phyloP scores from a whole-genome alignment of 2,329 filamentous ascomycete genomes.

The Thielaviopsis punctulata region DNA sequence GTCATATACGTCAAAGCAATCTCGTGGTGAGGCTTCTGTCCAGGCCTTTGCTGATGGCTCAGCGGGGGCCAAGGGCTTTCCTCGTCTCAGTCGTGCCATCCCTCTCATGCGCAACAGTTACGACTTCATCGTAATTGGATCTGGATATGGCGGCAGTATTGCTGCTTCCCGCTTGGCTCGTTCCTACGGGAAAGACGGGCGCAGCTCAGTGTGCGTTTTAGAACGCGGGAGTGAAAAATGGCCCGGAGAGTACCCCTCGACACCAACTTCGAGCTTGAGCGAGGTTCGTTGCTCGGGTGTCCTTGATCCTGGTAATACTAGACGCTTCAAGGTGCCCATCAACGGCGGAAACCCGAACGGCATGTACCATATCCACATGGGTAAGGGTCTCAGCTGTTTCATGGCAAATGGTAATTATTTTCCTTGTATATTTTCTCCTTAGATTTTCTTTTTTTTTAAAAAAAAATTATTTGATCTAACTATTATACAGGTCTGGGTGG shows the following conservation, averaged over 20 bases:
- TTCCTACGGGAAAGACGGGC: conserved; percentile 15
- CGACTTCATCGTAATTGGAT: conserved; percentile 50
- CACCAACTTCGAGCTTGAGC: conserved; percentile 26
- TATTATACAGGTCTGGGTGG: conserved; percentile 37
- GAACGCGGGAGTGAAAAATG: conserved; percentile 48
- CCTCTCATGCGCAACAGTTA: conserved; percentile 40
- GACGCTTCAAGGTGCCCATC: conserved; percentile 22
- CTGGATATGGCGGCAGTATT: conserved; percentile 50
- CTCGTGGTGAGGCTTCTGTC: conserved; percentile 8
- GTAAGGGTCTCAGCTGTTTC: conserved; percentile 45
- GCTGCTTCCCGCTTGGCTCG: conserved; percentile 49
- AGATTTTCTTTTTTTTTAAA: neutral
- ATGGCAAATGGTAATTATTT: conserved; percentile 34
- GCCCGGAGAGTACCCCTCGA: conserved; percentile 46
- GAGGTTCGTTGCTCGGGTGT: conserved; percentile 41
- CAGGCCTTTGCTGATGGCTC: conserved; percentile 9
- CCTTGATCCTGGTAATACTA: conserved; percentile 25
- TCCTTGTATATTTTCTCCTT: neutral
- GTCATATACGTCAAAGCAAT: conserved; percentile 8
- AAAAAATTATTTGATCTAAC: neutral
- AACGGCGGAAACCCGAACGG: conserved; percentile 37
- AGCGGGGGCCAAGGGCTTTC: conserved; percentile 3
- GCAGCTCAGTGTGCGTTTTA: conserved; percentile 43
- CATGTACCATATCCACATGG: conserved; percentile 45
- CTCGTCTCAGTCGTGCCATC: conserved; percentile 36